Percentiles rank a stretch among this genome's conserved stretches.
These are phyloP conservation scores for Talaromyces sp. DNA, from an alignment of 2,329 filamentous ascomycete genomes.

Conservation along the genomic window DNA sequence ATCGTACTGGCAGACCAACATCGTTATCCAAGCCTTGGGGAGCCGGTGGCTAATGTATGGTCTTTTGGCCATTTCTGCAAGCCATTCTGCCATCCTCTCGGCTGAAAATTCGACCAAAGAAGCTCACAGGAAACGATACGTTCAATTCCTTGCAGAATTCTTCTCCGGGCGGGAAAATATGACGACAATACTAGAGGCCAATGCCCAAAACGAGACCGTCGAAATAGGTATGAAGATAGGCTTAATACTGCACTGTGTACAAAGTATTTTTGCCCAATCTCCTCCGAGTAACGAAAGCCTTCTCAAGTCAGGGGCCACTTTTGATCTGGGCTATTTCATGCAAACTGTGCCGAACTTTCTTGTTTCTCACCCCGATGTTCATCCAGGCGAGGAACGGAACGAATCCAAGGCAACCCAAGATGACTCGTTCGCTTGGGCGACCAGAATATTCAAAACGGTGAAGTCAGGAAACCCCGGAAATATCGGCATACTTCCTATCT, in stretches of 20 bases:
- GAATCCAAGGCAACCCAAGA: neutral
- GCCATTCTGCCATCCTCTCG: neutral
- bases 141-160: neutral
- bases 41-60: slow-evolving; percentile 3
- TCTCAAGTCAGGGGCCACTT: neutral
- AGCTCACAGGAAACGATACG: neutral
- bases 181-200: neutral
- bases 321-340: neutral
- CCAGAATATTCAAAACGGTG: neutral
- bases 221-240: neutral
- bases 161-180: neutral
- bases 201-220: neutral
- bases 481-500: neutral
- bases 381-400: neutral
- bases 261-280: neutral
- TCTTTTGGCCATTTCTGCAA: slow-evolving; percentile 2
- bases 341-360: neutral
- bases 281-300: too few relatives aligned
- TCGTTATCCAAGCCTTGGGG: neutral
- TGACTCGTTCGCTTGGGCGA: neutral
- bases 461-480: neutral
- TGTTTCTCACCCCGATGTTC: neutral
- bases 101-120: neutral
- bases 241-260: neutral
- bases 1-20: slow-evolving; percentile 3